These are phyloP conservation scores for Eucalyptus urophylla DNA, from an alignment of 345 rosid species.

Conservation along the genomic window DNA sequence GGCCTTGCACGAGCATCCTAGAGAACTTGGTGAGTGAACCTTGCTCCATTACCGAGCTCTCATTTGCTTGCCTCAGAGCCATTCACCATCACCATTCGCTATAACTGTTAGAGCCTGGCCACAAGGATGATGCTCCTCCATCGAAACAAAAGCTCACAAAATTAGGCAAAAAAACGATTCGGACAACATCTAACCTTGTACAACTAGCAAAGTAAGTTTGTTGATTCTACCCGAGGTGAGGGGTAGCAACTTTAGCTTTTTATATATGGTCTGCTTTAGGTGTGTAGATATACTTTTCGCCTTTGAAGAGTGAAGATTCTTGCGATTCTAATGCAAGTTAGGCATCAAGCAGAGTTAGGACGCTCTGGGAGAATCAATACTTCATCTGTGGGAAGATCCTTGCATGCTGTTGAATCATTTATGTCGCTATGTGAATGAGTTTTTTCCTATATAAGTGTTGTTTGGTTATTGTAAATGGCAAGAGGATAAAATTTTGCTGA, in stretches of 20 bases:
- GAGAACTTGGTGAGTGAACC: not conserved
- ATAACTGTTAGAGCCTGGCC: not conserved
- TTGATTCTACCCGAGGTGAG: not conserved
- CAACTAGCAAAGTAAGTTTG: not conserved
- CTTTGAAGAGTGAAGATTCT: not conserved
- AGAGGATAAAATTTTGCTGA: not conserved
- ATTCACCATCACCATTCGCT: not conserved
- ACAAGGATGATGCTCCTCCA: not conserved
- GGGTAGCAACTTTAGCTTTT: not conserved
- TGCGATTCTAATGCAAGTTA: not conserved
- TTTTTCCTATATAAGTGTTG: not conserved
- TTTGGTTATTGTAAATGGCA: not conserved
- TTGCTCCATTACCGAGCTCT: not conserved
- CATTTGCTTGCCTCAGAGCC: not conserved
- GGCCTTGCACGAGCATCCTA: not conserved
- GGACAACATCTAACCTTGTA: not conserved
- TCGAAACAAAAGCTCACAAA: not conserved
- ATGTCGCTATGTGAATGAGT: not conserved
- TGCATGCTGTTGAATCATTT: not conserved
- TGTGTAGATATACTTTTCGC: not conserved
- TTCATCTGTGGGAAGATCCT: not conserved
- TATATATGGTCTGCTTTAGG: not conserved
- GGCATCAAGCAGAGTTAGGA: not conserved
- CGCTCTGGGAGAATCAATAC: not conserved
- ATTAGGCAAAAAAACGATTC: not conserved